Evolutionary conservation across 2,329 filamentous ascomycete species (phyloP).

Genomic region (Cryphonectria radicalis): DNA sequence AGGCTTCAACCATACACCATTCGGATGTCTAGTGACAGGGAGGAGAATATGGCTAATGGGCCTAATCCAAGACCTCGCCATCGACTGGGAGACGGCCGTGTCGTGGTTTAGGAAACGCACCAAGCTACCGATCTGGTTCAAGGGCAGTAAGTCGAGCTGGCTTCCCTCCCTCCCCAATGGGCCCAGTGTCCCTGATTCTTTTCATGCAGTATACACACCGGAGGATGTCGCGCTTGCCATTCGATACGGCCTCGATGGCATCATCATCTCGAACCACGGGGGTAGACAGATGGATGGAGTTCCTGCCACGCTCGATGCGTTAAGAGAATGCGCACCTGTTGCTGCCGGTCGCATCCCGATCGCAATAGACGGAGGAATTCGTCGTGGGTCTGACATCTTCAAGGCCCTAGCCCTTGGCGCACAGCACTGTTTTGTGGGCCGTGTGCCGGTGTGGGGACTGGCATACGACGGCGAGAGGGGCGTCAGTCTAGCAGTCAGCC

Average conservation of each 20-base stretch:
- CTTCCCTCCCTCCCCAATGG: too few relatives aligned
- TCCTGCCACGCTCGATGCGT: slow-evolving; percentile 50
- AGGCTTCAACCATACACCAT: too few relatives aligned
- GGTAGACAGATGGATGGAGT: slow-evolving; percentile 49
- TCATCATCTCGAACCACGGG: slow-evolving; percentile 64
- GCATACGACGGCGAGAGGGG: too few relatives aligned
- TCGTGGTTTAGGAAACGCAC: too few relatives aligned
- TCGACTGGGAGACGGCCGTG: too few relatives aligned
- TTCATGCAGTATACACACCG: slow-evolving; percentile 36
- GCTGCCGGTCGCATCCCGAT: slow-evolving; percentile 56
- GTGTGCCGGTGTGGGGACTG: slow-evolving; percentile 53
- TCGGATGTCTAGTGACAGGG: too few relatives aligned
- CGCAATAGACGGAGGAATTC: slow-evolving; percentile 57
- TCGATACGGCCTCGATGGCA: slow-evolving; percentile 34
- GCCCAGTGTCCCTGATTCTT: too few relatives aligned
- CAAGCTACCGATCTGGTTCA: neutral
- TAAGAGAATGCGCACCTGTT: slow-evolving; percentile 47
- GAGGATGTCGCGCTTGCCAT: slow-evolving; percentile 49
- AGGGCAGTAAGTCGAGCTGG: too few relatives aligned
- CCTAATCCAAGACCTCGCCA: too few relatives aligned
- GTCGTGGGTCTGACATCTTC: slow-evolving; percentile 58
- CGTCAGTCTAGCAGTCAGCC: too few relatives aligned
- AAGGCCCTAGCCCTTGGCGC: slow-evolving; percentile 59
- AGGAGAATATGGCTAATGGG: too few relatives aligned
- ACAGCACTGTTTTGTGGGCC: slow-evolving; percentile 52